These are phyloP conservation scores for Tephrocybe sp. DNA, from an alignment of 768 basidiomycete genomes.

Conservation along the genomic window DNA sequence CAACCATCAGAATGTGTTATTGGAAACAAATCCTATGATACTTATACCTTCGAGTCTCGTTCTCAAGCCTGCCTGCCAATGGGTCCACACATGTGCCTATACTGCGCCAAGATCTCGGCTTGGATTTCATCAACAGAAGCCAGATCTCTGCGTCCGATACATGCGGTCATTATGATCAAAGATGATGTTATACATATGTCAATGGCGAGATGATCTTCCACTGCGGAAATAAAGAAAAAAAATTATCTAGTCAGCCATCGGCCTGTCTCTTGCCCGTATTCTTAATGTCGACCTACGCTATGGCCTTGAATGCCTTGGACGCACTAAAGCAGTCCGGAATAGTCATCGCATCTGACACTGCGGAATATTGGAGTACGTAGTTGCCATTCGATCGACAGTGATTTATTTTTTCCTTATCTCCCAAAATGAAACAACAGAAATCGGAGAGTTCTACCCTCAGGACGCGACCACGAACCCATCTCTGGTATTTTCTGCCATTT, in stretches of 20 bases:
- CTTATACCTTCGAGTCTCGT: background rate
- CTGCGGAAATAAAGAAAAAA: background rate
- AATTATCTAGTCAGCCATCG: background rate
- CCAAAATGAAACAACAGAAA: constrained; percentile 19
- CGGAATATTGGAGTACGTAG: constrained; percentile 28
- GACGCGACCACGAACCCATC: constrained; percentile 38
- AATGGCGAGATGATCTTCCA: constrained; percentile 1
- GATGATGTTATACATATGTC: constrained; percentile 1
- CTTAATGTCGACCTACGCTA: background rate
- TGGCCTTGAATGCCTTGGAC: constrained; percentile 24
- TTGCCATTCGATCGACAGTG: background rate
- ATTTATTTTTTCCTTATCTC: background rate
- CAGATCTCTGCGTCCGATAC: background rate
- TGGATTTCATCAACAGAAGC: background rate
- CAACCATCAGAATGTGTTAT: background rate
- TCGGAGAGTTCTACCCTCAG: constrained; percentile 25
- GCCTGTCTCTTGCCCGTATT: background rate
- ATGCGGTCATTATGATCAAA: constrained; percentile 1
- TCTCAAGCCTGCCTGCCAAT: background rate
- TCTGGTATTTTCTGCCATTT: constrained; percentile 28
- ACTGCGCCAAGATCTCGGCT: no score
- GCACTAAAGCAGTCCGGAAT: constrained; percentile 26
- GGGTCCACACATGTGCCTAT: background rate
- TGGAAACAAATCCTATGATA: no score
- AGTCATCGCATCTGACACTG: constrained; percentile 31